These are phyloP conservation scores for Pseudogymnoascus verrucosus DNA, from an alignment of 2,329 filamentous ascomycete genomes.

Conservation along the genomic window DNA sequence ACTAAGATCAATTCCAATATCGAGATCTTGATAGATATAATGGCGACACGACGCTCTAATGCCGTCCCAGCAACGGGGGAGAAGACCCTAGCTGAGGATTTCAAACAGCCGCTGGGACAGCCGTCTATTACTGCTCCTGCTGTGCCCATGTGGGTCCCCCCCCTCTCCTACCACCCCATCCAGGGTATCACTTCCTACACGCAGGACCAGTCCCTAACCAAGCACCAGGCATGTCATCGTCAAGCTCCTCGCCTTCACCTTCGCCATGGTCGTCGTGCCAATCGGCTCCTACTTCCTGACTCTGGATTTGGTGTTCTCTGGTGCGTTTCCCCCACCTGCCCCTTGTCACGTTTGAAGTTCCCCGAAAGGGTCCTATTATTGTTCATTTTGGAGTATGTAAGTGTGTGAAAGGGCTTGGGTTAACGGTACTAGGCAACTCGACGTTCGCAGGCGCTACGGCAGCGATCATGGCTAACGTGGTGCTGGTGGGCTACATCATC, in stretches of 20 bases:
- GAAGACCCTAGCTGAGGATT: constrained; percentile 39
- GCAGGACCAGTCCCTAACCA: constrained; percentile 2
- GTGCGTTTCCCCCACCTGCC: constrained; percentile 37
- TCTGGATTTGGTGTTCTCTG: constrained; percentile 67
- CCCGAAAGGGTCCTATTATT: background rate
- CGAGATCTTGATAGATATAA: constrained; percentile 28
- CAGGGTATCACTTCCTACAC: constrained; percentile 1
- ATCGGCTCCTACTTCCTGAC: constrained; percentile 85
- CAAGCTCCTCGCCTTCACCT: constrained; percentile 83
- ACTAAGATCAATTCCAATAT: background rate
- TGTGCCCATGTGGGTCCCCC: constrained; percentile 62
- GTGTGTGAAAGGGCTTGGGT: background rate
- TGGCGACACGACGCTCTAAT: constrained; percentile 63
- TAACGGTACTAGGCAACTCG: constrained; percentile 59
- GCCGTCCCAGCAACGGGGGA: constrained; percentile 24
- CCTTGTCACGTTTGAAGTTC: background rate
- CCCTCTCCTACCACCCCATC: background rate
- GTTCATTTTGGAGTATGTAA: background rate
- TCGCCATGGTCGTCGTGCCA: constrained; percentile 82
- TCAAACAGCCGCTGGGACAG: constrained; percentile 35
- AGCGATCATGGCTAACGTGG: constrained; percentile 83
- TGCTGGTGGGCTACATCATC: constrained; percentile 82
- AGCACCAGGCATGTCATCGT: constrained; percentile 65
- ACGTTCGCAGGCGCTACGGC: constrained; percentile 80
- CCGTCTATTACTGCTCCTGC: constrained; percentile 73